Conservation (phyloP, 176 grass and related monocot species). For the Dendrocalamus sinicus region DNA sequence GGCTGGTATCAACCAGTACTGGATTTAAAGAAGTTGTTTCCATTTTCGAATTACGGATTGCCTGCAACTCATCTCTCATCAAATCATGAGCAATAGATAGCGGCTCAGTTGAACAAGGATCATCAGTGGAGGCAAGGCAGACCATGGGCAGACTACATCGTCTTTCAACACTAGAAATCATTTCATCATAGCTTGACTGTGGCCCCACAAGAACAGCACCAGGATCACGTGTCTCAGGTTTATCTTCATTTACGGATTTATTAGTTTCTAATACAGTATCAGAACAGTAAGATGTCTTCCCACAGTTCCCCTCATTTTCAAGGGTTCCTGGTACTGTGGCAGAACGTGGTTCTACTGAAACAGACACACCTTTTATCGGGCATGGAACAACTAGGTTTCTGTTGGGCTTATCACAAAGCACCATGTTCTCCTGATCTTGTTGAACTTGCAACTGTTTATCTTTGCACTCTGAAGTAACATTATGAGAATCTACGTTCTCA, state of each 20-base stretch:
- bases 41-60: not conserved
- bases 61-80: slow-evolving; percentile 5
- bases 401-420: slow-evolving; percentile 23
- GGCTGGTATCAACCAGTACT: not conserved
- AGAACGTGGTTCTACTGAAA: slow-evolving; percentile 23
- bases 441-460: slow-evolving; percentile 40
- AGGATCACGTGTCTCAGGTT: slow-evolving; percentile 10
- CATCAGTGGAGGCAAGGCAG: slow-evolving; percentile 23
- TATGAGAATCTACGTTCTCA: slow-evolving; percentile 17
- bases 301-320: slow-evolving; percentile 27
- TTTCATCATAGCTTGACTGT: slow-evolving; percentile 2
- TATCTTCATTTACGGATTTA: not conserved
- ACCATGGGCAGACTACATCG: not conserved
- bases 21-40: not conserved
- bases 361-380: not conserved
- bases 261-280: slow-evolving; percentile 12
- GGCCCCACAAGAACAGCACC: slow-evolving; percentile 18
- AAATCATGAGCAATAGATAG: slow-evolving; percentile 2
- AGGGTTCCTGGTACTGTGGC: not conserved
- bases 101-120: slow-evolving; percentile 7
- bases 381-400: slow-evolving; percentile 19
- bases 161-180: not conserved
- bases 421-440: slow-evolving; percentile 14
- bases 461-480: slow-evolving; percentile 36
- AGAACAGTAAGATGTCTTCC: slow-evolving; percentile 33